These are phyloP conservation scores for Serendipita sp. DNA, from an alignment of 768 basidiomycete species.

Conservation along the genomic window DNA sequence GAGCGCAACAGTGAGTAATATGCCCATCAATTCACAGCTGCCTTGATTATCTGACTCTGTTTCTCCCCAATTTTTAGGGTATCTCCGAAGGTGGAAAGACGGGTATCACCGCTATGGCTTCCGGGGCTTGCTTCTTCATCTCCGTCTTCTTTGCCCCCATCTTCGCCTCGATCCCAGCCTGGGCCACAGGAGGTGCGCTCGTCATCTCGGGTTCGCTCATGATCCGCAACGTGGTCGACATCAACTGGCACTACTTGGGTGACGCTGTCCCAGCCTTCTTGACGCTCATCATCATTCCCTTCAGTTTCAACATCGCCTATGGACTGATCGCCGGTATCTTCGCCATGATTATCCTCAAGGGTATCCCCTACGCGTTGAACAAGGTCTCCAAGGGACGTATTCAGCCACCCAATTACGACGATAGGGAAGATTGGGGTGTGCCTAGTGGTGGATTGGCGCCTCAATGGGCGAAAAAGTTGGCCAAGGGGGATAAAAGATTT, in stretches of 20 bases:
- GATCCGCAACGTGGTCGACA: constrained; percentile 72
- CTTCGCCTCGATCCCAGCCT: constrained; percentile 71
- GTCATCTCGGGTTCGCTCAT: constrained; percentile 79
- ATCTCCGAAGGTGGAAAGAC: constrained; percentile 72
- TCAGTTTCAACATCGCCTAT: constrained; percentile 54
- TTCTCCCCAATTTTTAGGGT: constrained; percentile 11
- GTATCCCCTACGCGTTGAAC: constrained; percentile 40
- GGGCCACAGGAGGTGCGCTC: constrained; percentile 78
- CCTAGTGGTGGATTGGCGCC: constrained; percentile 59
- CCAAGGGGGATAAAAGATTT: constrained; percentile 5
- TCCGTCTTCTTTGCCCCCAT: constrained; percentile 80
- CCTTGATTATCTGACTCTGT: constrained; percentile 30
- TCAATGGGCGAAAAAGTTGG: constrained; percentile 33
- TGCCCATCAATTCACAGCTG: constrained; percentile 33
- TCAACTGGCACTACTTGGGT: constrained; percentile 82
- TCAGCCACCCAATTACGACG: constrained; percentile 45
- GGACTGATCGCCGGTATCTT: constrained; percentile 70
- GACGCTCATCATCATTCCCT: constrained; percentile 52
- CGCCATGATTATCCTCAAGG: constrained; percentile 60
- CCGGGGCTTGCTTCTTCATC: constrained; percentile 63
- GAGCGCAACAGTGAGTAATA: constrained; percentile 30
- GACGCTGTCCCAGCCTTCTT: constrained; percentile 81
- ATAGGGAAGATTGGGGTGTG: constrained; percentile 51
- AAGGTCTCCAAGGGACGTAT: constrained; percentile 44
- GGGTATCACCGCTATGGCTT: constrained; percentile 60